Percentiles rank a stretch among this genome's conserved stretches.
These are phyloP conservation scores for Lachancea mirantina DNA, from an alignment of 805 yeast species.

Conservation along the genomic window DNA sequence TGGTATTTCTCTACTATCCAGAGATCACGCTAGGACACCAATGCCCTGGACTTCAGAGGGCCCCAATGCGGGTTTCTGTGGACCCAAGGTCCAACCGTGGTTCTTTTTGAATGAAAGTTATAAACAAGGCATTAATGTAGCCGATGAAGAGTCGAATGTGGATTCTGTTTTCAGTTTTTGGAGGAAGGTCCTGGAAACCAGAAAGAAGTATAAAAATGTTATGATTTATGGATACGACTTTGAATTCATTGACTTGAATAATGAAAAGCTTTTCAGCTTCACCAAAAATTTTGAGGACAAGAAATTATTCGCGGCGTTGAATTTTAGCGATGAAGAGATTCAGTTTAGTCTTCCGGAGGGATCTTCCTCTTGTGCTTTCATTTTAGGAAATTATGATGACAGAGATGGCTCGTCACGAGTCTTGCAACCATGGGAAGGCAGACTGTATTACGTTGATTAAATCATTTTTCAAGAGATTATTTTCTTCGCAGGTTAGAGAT, in stretches of 20 bases:
- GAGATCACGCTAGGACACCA: conserved; percentile 52
- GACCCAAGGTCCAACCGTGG: conserved; percentile 44
- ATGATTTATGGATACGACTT: conserved; percentile 40
- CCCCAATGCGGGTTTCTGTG: conserved; percentile 39
- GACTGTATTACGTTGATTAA: conserved; percentile 30
- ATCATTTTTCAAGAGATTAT: neutral
- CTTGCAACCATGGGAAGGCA: conserved; percentile 40
- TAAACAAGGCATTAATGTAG: conserved; percentile 40
- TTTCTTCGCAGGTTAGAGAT: too few species aligned
- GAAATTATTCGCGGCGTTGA: conserved; percentile 36
- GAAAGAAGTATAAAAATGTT: conserved; percentile 40
- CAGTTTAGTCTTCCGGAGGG: conserved; percentile 28
- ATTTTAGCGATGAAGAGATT: conserved; percentile 34
- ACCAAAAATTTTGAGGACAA: conserved; percentile 32
- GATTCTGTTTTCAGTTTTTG: conserved; percentile 42
- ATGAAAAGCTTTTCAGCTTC: conserved; percentile 37
- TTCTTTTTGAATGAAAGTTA: conserved; percentile 45
- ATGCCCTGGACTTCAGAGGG: conserved; percentile 44
- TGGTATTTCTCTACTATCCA: conserved; percentile 34
- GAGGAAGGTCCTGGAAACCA: conserved; percentile 35
- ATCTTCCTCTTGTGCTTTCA: conserved; percentile 27
- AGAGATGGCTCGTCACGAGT: conserved; percentile 13
- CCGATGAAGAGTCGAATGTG: conserved; percentile 39
- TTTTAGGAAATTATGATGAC: conserved; percentile 27
- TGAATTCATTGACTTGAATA: conserved; percentile 37